These are phyloP conservation scores for Phytopythium kandeliae DNA, from an alignment of 352 stramenopile genomes.

Conservation along the genomic window DNA sequence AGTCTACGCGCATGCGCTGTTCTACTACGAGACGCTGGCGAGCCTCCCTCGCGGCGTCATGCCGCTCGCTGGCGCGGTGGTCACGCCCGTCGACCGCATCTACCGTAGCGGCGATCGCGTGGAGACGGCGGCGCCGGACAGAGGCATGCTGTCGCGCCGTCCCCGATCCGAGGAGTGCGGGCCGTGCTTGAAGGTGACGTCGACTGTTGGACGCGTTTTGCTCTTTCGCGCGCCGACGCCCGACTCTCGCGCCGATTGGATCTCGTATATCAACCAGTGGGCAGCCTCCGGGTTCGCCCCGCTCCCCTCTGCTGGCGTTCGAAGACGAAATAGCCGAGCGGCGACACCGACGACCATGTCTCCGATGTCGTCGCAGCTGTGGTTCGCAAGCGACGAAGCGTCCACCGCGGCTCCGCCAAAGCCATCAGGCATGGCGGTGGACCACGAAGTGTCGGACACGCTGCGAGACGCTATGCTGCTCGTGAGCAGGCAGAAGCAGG, in stretches of 20 bases:
- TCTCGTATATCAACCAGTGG: constrained; percentile 37
- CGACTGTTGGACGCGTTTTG: constrained; percentile 39
- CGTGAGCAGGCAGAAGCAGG: constrained; percentile 59
- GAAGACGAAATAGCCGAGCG: constrained; percentile 1
- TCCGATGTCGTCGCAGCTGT: constrained; percentile 13
- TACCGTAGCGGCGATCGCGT: constrained; percentile 23
- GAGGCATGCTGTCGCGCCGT: neutral
- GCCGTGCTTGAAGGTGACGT: constrained; percentile 72
- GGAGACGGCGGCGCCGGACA: constrained; percentile 4
- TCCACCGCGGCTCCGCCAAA: constrained; percentile 9
- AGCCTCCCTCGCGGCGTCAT: constrained; percentile 47
- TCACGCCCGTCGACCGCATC: constrained; percentile 57
- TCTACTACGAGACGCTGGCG: constrained; percentile 56
- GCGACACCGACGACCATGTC: constrained; percentile 13
- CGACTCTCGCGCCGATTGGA: constrained; percentile 44
- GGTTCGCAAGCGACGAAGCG: neutral
- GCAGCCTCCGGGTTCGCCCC: constrained; percentile 16
- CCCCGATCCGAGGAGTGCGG: constrained; percentile 42
- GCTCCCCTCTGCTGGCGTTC: neutral
- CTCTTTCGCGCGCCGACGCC: constrained; percentile 56
- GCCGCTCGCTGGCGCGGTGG: constrained; percentile 35
- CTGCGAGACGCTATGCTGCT: constrained; percentile 64
- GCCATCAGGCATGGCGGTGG: constrained; percentile 12
- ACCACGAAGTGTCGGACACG: constrained; percentile 46
- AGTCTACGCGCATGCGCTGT: constrained; percentile 54